phyloP scores from a whole-genome alignment of 352 stramenopile species.

The Globisporangium perplexum region DNA sequence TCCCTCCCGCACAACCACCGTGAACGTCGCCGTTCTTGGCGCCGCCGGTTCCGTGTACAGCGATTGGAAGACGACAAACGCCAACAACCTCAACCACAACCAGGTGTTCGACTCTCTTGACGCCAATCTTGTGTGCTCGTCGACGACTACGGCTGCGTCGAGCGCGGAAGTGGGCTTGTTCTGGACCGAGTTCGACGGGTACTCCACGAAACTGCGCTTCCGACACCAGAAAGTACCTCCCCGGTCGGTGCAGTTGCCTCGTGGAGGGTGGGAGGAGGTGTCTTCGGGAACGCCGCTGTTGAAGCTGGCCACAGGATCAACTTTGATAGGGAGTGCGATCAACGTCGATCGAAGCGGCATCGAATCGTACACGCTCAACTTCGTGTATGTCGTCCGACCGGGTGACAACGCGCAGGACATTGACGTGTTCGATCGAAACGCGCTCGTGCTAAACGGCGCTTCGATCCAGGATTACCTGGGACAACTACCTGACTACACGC shows the following conservation, averaged over 20 bases:
- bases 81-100: conserved; percentile 51
- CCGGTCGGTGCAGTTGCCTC: not conserved
- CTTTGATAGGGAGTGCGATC: conserved; percentile 31
- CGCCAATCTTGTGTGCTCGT: conserved; percentile 34
- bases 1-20: not conserved
- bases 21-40: conserved; percentile 15
- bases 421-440: conserved; percentile 33
- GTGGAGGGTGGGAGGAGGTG: conserved; percentile 31
- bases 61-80: conserved; percentile 17
- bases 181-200: conserved; percentile 74
- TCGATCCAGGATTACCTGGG: conserved; percentile 32
- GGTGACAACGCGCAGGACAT: conserved; percentile 28
- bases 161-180: conserved; percentile 26
- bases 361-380: conserved; percentile 29
- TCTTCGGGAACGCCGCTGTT: conserved; percentile 33
- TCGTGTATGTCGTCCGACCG: conserved; percentile 44
- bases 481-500: conserved; percentile 41
- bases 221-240: conserved; percentile 29
- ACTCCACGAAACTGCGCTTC: conserved; percentile 58
- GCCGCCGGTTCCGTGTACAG: conserved; percentile 16
- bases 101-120: conserved; percentile 30
- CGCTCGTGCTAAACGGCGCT: conserved; percentile 41
- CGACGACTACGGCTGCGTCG: conserved; percentile 1
- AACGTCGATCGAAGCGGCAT: conserved; percentile 46
- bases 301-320: conserved; percentile 32